Evolutionary conservation across 192 early-diverging fungal species (phyloP).

Genomic region (Obelidium mucronatum): DNA sequence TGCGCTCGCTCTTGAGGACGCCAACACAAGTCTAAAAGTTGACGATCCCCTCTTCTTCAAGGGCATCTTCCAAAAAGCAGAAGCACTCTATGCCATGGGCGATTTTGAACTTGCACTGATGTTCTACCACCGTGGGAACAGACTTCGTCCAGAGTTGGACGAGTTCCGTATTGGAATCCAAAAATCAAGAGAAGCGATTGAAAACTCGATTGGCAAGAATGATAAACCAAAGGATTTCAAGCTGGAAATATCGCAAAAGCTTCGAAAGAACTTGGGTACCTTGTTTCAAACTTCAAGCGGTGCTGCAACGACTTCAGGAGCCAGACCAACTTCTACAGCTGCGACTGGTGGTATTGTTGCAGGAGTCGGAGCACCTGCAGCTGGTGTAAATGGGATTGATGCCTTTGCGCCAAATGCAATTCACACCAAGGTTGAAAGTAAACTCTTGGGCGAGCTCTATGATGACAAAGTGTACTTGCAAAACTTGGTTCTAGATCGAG

Average conservation of each 20-base stretch:
- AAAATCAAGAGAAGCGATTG: constrained; percentile 66
- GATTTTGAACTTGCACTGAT: constrained; percentile 70
- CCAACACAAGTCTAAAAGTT: constrained; percentile 54
- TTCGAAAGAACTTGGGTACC: constrained; percentile 38
- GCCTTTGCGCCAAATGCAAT: background rate
- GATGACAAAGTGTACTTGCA: constrained; percentile 62
- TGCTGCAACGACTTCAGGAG: background rate
- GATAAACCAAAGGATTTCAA: constrained; percentile 36
- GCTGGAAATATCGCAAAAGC: constrained; percentile 17
- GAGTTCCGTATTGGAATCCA: constrained; percentile 71
- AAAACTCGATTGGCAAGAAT: constrained; percentile 61
- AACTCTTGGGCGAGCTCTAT: constrained; percentile 61
- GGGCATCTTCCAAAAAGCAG: constrained; percentile 67
- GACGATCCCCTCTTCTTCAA: constrained; percentile 59
- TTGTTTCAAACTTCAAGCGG: constrained; percentile 17
- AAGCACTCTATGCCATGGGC: constrained; percentile 66
- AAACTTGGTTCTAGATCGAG: constrained; percentile 47
- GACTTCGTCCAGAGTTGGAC: constrained; percentile 61
- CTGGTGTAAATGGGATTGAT: background rate
- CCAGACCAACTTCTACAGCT: constrained; percentile 23
- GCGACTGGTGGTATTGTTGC: constrained; percentile 18
- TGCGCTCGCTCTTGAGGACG: constrained; percentile 57
- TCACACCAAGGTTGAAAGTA: constrained; percentile 53
- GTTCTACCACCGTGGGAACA: constrained; percentile 65
- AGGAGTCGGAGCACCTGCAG: constrained; percentile 22